These are phyloP conservation scores for Lonicera japonica DNA, from an alignment of 129 eudicot genomes.

Conservation along the genomic window DNA sequence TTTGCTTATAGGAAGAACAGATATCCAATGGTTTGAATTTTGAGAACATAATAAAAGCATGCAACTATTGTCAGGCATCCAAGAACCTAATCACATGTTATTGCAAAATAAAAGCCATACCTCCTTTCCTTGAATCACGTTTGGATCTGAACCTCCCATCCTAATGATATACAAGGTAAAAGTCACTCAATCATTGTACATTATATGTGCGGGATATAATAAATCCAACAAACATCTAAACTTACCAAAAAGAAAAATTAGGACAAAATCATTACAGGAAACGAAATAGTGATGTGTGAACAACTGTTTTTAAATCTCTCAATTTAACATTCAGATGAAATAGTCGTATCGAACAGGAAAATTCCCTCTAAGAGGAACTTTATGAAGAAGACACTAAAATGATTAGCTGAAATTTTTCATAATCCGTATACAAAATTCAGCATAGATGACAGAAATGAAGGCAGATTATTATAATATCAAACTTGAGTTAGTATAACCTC, in stretches of 20 bases:
- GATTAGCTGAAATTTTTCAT: background rate
- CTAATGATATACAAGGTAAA: conserved; percentile 43
- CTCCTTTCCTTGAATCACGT: conserved; percentile 95
- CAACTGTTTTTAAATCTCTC: background rate
- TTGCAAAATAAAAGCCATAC: conserved; percentile 33
- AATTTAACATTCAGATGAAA: background rate
- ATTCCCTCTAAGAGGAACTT: background rate
- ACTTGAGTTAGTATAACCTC: too few relatives aligned
- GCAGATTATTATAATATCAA: too few relatives aligned
- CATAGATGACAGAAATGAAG: background rate
- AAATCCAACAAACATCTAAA: conserved; percentile 5
- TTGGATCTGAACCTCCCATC: conserved; percentile 98
- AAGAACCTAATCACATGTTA: conserved; percentile 1
- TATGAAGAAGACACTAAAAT: background rate
- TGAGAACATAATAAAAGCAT: background rate
- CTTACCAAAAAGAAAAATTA: background rate
- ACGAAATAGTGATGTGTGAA: background rate
- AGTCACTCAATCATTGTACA: conserved; percentile 22
- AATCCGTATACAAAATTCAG: background rate
- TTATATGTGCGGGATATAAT: conserved; percentile 3
- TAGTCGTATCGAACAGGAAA: background rate
- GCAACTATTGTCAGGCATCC: background rate
- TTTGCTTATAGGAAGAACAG: background rate
- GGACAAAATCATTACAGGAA: background rate
- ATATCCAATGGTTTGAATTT: background rate